Base-by-base conservation (phyloP, 345 rosid species). In the Populus nigra region DNA sequence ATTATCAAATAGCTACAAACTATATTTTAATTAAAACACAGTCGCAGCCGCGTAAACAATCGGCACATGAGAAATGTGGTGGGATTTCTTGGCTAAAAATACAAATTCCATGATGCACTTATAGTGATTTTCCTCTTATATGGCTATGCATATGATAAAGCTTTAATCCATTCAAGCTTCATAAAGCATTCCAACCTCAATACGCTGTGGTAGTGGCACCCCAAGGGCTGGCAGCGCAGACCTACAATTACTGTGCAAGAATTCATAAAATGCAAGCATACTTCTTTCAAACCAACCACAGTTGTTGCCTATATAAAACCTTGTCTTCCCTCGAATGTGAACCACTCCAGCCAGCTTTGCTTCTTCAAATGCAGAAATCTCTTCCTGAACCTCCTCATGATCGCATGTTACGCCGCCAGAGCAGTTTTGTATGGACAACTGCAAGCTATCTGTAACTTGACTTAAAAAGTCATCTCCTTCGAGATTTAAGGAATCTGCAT, bases 131-230 rank as follows among this genome's bases (percentile, higher is more conserved):
- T 36, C 53, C 8, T 45, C 61, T 3, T 47, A 12, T 10, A 15
- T 29, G 22, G 49, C 29, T 23, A n/a, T 43, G 2, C 50, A 27
- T 65, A 5, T 16, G 17, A 50, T 50, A 50, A 50, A 50, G 8
- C 57, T 50, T 33, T 4, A 33, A 38, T 45, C 62, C 59, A 11
- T 77, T 86, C 77, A 91, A 57, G 88, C 92, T 76, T 89, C 91
- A 5, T 91, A 89, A 5, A 88, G 82, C 94, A 91, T 89, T 63
- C 91, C 92, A 3, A 91, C 90, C 73, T 91, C 92, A 25, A 88
- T 87, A 5, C 88, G 83, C 47, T 89, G 89, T 5, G 79, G 76
- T 23, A 78, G 80, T 1, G 89, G 90, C 78, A 88, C 82, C 49
- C 89, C 90, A 20, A 91, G 77, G 33, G 88, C 85, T 33, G 92